These are phyloP conservation scores for Nicotiana obtusifolia DNA, from an alignment of 257 asterid species.

Conservation along the genomic window DNA sequence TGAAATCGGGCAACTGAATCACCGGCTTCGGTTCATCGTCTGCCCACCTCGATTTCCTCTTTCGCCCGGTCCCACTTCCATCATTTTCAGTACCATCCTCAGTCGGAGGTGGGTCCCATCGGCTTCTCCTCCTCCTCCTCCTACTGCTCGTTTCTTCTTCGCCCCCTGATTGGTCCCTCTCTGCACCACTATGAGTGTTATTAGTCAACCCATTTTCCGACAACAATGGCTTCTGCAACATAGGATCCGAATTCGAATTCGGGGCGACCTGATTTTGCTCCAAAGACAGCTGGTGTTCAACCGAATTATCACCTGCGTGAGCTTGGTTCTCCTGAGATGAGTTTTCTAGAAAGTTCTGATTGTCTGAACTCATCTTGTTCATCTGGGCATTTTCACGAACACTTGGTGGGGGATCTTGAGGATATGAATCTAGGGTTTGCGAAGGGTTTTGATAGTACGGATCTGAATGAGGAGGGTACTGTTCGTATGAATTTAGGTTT, in stretches of 20 bases:
- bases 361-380: neutral
- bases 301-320: conserved; percentile 2
- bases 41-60: conserved; percentile 95
- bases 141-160: conserved; percentile 87
- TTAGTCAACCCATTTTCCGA: conserved; percentile 64
- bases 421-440: conserved; percentile 43
- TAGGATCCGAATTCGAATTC: conserved; percentile 26
- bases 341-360: neutral
- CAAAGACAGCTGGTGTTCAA: neutral
- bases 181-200: conserved; percentile 63
- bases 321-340: neutral
- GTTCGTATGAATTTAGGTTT: conserved; percentile 18
- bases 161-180: conserved; percentile 75
- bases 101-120: conserved; percentile 88
- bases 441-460: conserved; percentile 22
- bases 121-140: conserved; percentile 55
- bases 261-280: too few relatives aligned
- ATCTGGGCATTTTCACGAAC: neutral
- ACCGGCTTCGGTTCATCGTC: conserved; percentile 80
- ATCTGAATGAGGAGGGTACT: conserved; percentile 8
- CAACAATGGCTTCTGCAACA: conserved; percentile 42
- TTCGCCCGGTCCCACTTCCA: conserved; percentile 54
- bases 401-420: neutral
- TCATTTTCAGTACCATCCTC: conserved; percentile 39
- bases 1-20: conserved; percentile 80